Evolutionary conservation across 495 filamentous ascomycete species (phyloP), one percentile per base, ranked within the genome.

Genomic region (Aspergillus sclerotiicarbonarius): DNA sequence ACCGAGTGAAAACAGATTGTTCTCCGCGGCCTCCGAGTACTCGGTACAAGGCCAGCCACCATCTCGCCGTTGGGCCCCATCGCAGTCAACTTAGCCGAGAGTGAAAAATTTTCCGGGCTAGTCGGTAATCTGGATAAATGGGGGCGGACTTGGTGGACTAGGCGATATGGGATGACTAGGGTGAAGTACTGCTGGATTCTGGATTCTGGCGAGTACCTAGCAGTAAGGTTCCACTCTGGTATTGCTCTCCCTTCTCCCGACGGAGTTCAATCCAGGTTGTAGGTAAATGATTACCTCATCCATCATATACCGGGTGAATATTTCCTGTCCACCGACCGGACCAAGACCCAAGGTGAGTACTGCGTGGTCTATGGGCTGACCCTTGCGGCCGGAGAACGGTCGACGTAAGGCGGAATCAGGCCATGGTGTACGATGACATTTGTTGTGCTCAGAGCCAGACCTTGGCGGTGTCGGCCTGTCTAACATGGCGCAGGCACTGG

Each of bases 361-460:
- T n/a, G 37, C 5, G 13, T 41, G 7, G 8, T 32, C 13, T 32
- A 50, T 50, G 47, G 47, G 47, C 47, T 50, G 47, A 50, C 47
- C 47, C 47, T 50, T 50, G 47, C 47, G 47, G 47, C 13, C 12
- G 47, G 19, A 16, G 15, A n/a, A 6, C 13, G 5, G 37, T 13
- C 37, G 37, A 50, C 8, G 47, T 30, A 50, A 50, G 47, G 47
- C 15, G 29, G 25, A 25, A 25, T 50, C 47, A 50, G 20, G 25
- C 47, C 25, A 50, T 18, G 47, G 47, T 20, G 47, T 15, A 31
- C 8, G 31, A 50, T 31, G 19, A 32, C 47, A 50, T 50, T 50
- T 50, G 47, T 50, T 50, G 18, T 50, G 47, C 21, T 50, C 29
- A 47, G 37, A 41, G 21, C 16, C 18, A 21, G 18, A 21, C 44